Evolutionary conservation across 139 green algal genomes (phyloP).

Genomic region (Tetraselmis striata): DNA sequence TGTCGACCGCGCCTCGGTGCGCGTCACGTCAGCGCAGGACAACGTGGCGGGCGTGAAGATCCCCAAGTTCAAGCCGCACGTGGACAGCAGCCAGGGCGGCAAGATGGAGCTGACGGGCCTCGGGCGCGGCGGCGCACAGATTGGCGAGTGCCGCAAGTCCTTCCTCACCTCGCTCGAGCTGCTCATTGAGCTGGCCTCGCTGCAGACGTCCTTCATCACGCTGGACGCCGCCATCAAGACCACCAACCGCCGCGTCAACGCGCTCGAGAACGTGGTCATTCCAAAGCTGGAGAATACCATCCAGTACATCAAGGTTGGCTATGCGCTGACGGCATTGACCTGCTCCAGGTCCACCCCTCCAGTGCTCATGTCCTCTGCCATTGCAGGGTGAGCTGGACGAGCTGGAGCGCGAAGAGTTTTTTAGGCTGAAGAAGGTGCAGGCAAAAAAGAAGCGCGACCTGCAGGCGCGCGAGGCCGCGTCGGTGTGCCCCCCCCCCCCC

Average conservation of each 20-base stretch:
- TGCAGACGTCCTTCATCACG: constrained; percentile 97
- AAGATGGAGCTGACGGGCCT: constrained; percentile 89
- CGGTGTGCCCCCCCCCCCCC: not conserved
- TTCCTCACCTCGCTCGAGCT: constrained; percentile 80
- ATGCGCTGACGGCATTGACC: not conserved
- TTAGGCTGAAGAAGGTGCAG: constrained; percentile 94
- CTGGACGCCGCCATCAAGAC: constrained; percentile 95
- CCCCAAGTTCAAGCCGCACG: constrained; percentile 74
- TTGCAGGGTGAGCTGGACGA: constrained; percentile 95
- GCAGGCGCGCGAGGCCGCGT: not conserved
- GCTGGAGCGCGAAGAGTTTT: constrained; percentile 99
- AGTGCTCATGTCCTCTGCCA: too few species aligned
- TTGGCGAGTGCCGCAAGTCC: constrained; percentile 76
- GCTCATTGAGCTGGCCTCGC: constrained; percentile 88
- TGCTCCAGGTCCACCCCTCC: not conserved
- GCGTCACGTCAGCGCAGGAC: constrained; percentile 62
- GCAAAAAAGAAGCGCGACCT: constrained; percentile 75
- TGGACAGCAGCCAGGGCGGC: constrained; percentile 50
- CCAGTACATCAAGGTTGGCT: constrained; percentile 90
- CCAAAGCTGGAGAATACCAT: constrained; percentile 97
- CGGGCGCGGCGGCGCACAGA: constrained; percentile 85
- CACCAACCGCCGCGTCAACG: constrained; percentile 96
- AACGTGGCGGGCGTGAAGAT: constrained; percentile 98
- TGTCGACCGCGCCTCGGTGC: constrained; percentile 51
- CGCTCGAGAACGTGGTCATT: constrained; percentile 97